Conservation (phyloP, 2,329 filamentous ascomycete species). For the Cladosporium velox region DNA sequence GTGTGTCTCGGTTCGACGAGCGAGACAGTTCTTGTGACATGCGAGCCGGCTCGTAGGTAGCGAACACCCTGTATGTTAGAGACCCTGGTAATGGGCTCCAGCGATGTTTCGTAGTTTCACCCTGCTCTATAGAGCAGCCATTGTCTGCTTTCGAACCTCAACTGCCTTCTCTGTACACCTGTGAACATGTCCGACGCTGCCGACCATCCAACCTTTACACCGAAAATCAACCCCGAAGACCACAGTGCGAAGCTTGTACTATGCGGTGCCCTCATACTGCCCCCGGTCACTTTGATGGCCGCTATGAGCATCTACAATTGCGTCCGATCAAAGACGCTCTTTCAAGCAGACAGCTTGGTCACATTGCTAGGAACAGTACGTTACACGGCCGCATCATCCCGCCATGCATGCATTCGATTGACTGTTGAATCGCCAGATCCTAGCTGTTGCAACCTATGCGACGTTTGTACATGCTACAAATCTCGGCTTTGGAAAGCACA, state of each 20-base stretch:
- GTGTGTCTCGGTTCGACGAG: background rate
- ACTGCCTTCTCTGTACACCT: background rate
- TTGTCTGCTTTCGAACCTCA: background rate
- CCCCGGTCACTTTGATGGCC: slow-evolving; percentile 19
- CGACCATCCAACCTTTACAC: background rate
- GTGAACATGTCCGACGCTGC: background rate
- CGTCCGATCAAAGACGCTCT: slow-evolving; percentile 15
- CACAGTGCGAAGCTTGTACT: slow-evolving; percentile 22
- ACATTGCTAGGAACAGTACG: slow-evolving; percentile 1
- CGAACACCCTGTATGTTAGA: background rate
- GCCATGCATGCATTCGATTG: background rate
- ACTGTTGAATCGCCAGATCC: background rate
- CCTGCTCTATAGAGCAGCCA: background rate
- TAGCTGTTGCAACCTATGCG: slow-evolving; percentile 9
- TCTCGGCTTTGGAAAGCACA: slow-evolving; percentile 10
- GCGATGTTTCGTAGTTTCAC: background rate
- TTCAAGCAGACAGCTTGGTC: slow-evolving; percentile 15
- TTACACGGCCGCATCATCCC: background rate
- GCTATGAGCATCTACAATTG: slow-evolving; percentile 17
- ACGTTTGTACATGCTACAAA: slow-evolving; percentile 12
- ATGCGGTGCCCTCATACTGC: slow-evolving; percentile 17
- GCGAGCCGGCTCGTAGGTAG: background rate
- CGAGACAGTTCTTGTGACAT: background rate
- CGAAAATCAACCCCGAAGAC: slow-evolving; percentile 19
- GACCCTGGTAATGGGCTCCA: background rate